Percentiles rank a stretch among this genome's conserved stretches.
Evolutionary conservation across 2,329 filamentous ascomycete genomes (phyloP).

Genomic region (Penicillium sp.): DNA sequence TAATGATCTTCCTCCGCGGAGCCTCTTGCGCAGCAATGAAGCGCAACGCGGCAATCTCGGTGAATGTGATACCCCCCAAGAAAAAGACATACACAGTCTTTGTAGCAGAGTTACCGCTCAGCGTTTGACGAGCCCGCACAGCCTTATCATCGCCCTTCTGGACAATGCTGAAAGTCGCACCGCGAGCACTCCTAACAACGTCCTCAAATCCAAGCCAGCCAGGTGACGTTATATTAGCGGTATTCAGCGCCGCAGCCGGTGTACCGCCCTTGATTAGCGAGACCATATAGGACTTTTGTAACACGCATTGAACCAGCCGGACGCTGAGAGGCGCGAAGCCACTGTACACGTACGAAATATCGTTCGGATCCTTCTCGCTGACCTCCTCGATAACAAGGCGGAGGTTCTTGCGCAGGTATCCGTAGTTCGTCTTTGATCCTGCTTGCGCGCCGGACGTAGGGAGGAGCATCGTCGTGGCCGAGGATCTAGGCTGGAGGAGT

Average conservation of each 20-base stretch:
- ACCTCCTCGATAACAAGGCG: constrained; percentile 94
- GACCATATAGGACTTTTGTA: constrained; percentile 84
- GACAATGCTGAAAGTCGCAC: constrained; percentile 84
- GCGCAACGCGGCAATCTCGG: constrained; percentile 88
- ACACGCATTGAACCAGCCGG: constrained; percentile 83
- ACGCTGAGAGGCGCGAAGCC: constrained; percentile 93
- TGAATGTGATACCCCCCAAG: constrained; percentile 92
- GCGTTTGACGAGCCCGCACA: constrained; percentile 75
- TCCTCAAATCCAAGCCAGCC: constrained; percentile 96
- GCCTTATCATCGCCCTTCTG: constrained; percentile 94
- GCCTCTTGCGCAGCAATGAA: constrained; percentile 85
- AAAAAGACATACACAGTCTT: constrained; percentile 97
- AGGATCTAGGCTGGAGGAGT: constrained; percentile 73
- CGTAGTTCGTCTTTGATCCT: constrained; percentile 84
- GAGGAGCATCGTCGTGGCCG: constrained; percentile 76
- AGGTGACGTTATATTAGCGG: constrained; percentile 61
- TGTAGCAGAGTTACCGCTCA: constrained; percentile 70
- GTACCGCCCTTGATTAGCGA: constrained; percentile 65
- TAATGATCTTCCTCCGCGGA: constrained; percentile 76
- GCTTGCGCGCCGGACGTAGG: constrained; percentile 64
- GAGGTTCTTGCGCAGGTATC: constrained; percentile 78
- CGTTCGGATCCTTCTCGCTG: constrained; percentile 88
- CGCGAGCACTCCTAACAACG: constrained; percentile 78
- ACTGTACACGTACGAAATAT: constrained; percentile 96
- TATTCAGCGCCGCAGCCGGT: constrained; percentile 48